Base-by-base conservation (phyloP, 768 basidiomycete genomes). In the Suillus subalutaceus region DNA sequence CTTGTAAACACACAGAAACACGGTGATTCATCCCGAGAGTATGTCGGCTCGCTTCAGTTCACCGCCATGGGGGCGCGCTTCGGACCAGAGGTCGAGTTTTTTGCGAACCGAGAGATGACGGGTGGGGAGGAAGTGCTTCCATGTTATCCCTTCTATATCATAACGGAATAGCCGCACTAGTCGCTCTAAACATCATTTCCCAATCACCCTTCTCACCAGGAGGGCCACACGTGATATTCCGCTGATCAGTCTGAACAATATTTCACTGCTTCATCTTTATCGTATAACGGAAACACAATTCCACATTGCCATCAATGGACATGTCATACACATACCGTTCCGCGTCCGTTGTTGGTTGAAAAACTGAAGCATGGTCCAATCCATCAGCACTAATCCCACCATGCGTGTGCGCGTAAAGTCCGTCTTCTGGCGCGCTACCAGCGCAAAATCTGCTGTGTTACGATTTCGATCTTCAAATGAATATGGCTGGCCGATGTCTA, bases 181-280 rank as follows among this genome's bases (percentile, higher is more conserved):
- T 40, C 12, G 38, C 13, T 82, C 81, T 8, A 79, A n/a, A 71
- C 13, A 85, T 73, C 6, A 69, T 67, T 18, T 77, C 65, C 78
- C 80, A 84, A 69, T 85, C 84, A 2, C 67, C 57, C 43, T 72
- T 74, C 46, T 74, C 1, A 83, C 84, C 59, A 80, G 75, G 41
- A 86, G 78, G 6, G 82, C 84, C 57, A 86, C 75, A 40, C 71
- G 75, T 18, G 84, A 82, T 4, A 85, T 79, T 2, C 85, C 82
- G 53, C 83, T 83, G 18, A 65, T 66, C 10, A 74, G 58, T 12
- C 52, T 52, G 38, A 78, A 71, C n/a, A 6, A 2, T 13, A 26
- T 16, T 30, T 16, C 15, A 30, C 15, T 26, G 50, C 26, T 8
- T n/a, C 26, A 8, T 30, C 26, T 52, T 30, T 41, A 66, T 59